Evolutionary conservation across 768 basidiomycete species (phyloP).

Genomic region (Russula earlei): DNA sequence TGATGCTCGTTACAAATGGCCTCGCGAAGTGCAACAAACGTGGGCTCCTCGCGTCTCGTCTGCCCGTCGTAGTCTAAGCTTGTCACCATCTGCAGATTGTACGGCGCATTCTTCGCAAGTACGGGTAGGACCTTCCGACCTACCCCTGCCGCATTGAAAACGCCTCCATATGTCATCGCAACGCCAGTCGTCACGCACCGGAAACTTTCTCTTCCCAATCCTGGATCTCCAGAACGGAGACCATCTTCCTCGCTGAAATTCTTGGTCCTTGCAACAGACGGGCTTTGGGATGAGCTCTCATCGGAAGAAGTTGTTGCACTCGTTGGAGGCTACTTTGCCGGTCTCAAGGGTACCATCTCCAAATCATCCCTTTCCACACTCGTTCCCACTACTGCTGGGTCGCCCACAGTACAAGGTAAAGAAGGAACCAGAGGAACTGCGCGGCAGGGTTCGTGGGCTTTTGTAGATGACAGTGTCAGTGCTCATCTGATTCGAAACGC

Average conservation of each 20-base stretch:
- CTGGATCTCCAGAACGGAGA: slow-evolving; percentile 22
- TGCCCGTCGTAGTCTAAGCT: background rate
- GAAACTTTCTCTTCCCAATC: slow-evolving; percentile 47
- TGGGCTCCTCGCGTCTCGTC: slow-evolving; percentile 29
- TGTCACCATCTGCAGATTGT: slow-evolving; percentile 33
- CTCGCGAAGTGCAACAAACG: slow-evolving; percentile 61
- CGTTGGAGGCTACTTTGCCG: slow-evolving; percentile 72
- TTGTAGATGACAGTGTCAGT: slow-evolving; percentile 68
- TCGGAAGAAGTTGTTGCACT: slow-evolving; percentile 83
- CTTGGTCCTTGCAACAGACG: slow-evolving; percentile 83
- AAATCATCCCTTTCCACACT: slow-evolving; percentile 47
- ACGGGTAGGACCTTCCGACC: slow-evolving; percentile 50
- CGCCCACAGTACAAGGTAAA: slow-evolving; percentile 57
- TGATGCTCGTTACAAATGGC: slow-evolving; percentile 87
- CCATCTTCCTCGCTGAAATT: slow-evolving; percentile 46
- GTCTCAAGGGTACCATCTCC: slow-evolving; percentile 54
- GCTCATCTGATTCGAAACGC: slow-evolving; percentile 86
- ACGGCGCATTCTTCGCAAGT: slow-evolving; percentile 57
- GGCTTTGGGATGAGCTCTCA: slow-evolving; percentile 42
- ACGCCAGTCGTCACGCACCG: slow-evolving; percentile 74
- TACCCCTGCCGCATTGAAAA: slow-evolving; percentile 57
- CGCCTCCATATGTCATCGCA: slow-evolving; percentile 89
- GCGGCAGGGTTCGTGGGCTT: slow-evolving; percentile 56
- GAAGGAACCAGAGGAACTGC: slow-evolving; percentile 30
- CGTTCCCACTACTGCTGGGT: slow-evolving; percentile 46